A percentile compares a stretch with the other conserved stretches of the same genome.
Evolutionary conservation across 2,329 filamentous ascomycete species (phyloP).

Genomic region (Paramyrothecium roridum): DNA sequence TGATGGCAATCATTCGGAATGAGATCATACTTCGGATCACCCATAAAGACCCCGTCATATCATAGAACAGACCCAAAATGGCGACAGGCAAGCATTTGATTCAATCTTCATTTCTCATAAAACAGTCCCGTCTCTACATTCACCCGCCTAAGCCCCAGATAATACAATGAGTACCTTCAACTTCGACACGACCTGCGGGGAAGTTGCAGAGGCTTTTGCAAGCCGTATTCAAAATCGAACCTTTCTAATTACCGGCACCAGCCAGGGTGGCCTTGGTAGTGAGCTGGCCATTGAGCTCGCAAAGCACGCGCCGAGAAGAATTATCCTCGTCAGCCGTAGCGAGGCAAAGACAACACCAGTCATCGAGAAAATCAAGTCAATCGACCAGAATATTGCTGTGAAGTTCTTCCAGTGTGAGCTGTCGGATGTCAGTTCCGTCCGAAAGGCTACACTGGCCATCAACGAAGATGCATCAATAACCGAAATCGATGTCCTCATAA

Average conservation of each 20-base stretch:
- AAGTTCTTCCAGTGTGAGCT: background rate
- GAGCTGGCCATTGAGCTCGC: background rate
- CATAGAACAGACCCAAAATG: no score
- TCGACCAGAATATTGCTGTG: background rate
- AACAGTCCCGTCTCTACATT: no score
- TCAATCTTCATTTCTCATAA: no score
- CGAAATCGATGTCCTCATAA: slow-evolving; percentile 9
- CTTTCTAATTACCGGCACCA: background rate
- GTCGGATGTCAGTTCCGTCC: background rate
- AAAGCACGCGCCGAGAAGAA: background rate
- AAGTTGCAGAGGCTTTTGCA: background rate
- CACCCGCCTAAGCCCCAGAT: background rate
- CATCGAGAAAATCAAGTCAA: background rate
- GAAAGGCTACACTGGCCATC: background rate
- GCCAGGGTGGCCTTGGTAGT: background rate
- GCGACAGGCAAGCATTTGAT: no score
- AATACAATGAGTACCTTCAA: background rate
- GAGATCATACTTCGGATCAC: no score
- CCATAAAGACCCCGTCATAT: no score
- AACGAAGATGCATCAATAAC: background rate
- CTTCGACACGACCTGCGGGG: background rate
- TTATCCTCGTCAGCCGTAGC: background rate
- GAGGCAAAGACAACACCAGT: background rate
- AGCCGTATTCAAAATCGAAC: background rate
- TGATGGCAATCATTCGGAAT: no score